A percentile compares a stretch with the other conserved stretches of the same genome.
These are phyloP conservation scores for Saccharomycopsis phalli DNA, from an alignment of 1,139 yeast genomes.

Conservation along the genomic window DNA sequence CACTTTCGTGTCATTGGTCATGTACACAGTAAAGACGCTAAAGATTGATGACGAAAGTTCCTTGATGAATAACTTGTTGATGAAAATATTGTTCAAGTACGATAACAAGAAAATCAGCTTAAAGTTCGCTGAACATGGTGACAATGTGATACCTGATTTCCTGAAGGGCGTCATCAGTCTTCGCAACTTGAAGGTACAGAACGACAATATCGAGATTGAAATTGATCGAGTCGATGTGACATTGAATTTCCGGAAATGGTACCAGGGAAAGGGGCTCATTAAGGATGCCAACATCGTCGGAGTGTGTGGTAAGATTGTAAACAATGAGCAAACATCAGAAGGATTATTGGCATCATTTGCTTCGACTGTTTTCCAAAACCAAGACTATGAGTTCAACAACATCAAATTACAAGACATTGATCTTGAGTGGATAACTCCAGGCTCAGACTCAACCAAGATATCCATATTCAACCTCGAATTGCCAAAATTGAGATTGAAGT, in stretches of 20 bases:
- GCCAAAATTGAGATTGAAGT: conserved; percentile 48
- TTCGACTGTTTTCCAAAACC: conserved; percentile 11
- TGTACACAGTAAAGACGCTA: conserved; percentile 31
- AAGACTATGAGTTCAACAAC: conserved; percentile 20
- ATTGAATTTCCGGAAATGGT: conserved; percentile 60
- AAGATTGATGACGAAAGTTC: conserved; percentile 3
- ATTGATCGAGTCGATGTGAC: conserved; percentile 50
- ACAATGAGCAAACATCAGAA: conserved; percentile 23
- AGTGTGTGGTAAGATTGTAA: conserved; percentile 42
- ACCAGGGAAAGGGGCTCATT: conserved; percentile 57
- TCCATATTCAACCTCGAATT: conserved; percentile 58
- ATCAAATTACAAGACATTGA: conserved; percentile 14
- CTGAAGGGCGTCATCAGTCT: conserved; percentile 52
- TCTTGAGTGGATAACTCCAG: conserved; percentile 8
- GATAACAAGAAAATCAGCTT: conserved; percentile 13
- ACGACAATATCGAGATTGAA: conserved; percentile 32
- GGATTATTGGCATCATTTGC: conserved; percentile 21
- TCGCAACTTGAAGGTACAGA: conserved; percentile 37
- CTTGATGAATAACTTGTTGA: conserved; percentile 9
- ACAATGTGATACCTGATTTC: conserved; percentile 35
- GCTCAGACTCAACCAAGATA: conserved; percentile 37
- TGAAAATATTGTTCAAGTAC: conserved; percentile 15
- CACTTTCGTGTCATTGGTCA: conserved; percentile 46
- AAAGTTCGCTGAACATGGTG: conserved; percentile 6
- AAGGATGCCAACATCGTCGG: conserved; percentile 57